Evolutionary conservation across 495 filamentous ascomycete species (phyloP).

Genomic region (Xylaria scruposa): DNA sequence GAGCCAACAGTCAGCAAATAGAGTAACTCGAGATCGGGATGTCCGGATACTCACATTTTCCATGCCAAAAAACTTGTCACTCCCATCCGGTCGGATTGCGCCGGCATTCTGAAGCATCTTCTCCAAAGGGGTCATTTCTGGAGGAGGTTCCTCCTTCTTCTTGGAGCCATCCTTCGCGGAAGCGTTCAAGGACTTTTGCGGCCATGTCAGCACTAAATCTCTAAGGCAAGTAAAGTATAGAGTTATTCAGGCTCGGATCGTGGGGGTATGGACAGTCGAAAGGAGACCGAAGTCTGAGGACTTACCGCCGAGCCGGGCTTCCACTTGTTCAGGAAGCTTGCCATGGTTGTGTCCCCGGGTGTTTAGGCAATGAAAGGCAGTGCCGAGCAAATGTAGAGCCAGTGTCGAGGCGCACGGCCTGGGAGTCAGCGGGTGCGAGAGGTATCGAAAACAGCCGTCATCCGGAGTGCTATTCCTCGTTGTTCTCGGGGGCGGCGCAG

Average conservation of each 20-base stretch:
- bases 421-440: conserved; percentile 30
- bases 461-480: conserved; percentile 31
- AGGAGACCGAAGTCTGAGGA: conserved; percentile 15
- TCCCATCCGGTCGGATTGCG: conserved; percentile 81
- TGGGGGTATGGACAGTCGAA: neutral
- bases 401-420: conserved; percentile 38
- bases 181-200: conserved; percentile 44
- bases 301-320: conserved; percentile 46
- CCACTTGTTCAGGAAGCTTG: conserved; percentile 54
- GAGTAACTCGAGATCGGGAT: conserved; percentile 19
- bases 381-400: conserved; percentile 27
- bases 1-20: conserved; percentile 35
- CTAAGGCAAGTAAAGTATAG: neutral
- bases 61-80: conserved; percentile 97
- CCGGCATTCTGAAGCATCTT: conserved; percentile 82
- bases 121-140: conserved; percentile 78
- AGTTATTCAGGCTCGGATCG: neutral
- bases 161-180: conserved; percentile 49
- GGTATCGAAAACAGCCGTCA: conserved; percentile 35
- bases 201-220: conserved; percentile 29
- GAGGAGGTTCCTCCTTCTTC: conserved; percentile 76
- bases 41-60: conserved; percentile 78
- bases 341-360: conserved; percentile 39
- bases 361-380: conserved; percentile 24
- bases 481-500: conserved; percentile 16